A percentile compares a stretch with the other conserved stretches of the same genome.
Conservation (phyloP, 345 rosid genomes). For the Gossypium rotundifolium region DNA sequence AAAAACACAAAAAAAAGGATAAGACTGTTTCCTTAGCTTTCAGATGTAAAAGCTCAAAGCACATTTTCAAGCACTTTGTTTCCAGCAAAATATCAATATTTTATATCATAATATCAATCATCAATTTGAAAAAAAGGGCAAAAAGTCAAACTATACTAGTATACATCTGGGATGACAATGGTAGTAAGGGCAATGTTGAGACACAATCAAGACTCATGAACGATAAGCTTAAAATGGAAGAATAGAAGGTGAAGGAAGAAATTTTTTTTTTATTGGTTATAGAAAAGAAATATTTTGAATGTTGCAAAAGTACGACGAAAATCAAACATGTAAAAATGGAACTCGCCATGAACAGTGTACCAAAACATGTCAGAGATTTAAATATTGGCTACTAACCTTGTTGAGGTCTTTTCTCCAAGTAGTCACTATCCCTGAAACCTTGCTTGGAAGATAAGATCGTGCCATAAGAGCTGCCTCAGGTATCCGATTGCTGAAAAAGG, state of each 20-base stretch:
- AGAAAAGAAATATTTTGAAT: background rate
- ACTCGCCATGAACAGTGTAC: background rate
- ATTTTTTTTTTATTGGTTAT: background rate
- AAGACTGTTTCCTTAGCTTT: background rate
- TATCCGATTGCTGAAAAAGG: constrained; percentile 75
- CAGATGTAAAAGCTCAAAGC: background rate
- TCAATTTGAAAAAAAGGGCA: background rate
- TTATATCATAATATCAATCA: background rate
- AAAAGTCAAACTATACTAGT: background rate
- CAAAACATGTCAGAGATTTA: background rate
- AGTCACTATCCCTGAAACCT: constrained; percentile 89
- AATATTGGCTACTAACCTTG: constrained; percentile 44
- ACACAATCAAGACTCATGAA: background rate
- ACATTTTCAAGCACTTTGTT: background rate
- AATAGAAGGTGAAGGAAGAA: background rate
- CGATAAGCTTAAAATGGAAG: background rate
- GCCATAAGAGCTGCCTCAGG: constrained; percentile 99
- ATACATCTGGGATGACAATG: background rate
- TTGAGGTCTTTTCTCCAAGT: constrained; percentile 95
- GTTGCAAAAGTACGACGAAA: background rate
- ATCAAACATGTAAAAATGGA: background rate
- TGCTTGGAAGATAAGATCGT: constrained; percentile 95
- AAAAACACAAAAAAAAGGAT: background rate
- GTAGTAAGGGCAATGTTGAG: background rate
- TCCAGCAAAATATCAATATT: background rate